Base-by-base conservation (phyloP, 768 basidiomycete species). In the Tylopilus subfusipes region DNA sequence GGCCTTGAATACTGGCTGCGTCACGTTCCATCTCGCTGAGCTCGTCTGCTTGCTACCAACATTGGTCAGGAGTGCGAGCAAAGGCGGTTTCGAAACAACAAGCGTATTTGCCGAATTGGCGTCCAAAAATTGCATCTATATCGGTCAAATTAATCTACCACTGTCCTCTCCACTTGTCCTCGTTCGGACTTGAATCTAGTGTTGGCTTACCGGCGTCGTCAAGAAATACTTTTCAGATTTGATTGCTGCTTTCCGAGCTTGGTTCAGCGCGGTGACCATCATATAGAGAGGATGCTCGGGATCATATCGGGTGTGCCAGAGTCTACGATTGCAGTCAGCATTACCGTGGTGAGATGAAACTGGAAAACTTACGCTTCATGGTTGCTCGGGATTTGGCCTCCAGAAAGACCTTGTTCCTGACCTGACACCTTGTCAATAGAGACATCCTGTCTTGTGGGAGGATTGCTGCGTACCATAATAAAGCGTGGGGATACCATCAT, bases 251-350 rank as follows among this genome's bases (percentile, higher is more conserved):
- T 79, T 81, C 44, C 83, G 76, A 8, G 75, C 82, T 22, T 69
- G 73, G 56, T 84, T 86, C n/a, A 86, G 68, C 2, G 72, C 54
- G 39, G 64, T 73, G 44, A 82, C 69, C 57, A 79, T 78, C 51
- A 65, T 61, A 14, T 81, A 75, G 25, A 83, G 74, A 2, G 80
- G 75, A 48, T 79, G 77, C 47, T 80, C 72, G 19, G 76, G 74
- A 27, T 70, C 67, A 63, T 83, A 88, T 25, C 73, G 78, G 5
- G 82, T 77, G 8, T 78, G 72, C 86, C 86, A 88, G 25, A 86
- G 74, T 9, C 83, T 84, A 44, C 4, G 48, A n/a, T 31, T 11
- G n/a, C 45, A 24, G 18, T 67, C 13, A 66, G 53, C 19, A 25
- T 31, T 21, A 8, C n/a, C 22, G 21, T 18, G 12, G 16, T 13